phyloP scores from a whole-genome alignment of 2,329 filamentous ascomycete species.

The Alternaria ventricosa region DNA sequence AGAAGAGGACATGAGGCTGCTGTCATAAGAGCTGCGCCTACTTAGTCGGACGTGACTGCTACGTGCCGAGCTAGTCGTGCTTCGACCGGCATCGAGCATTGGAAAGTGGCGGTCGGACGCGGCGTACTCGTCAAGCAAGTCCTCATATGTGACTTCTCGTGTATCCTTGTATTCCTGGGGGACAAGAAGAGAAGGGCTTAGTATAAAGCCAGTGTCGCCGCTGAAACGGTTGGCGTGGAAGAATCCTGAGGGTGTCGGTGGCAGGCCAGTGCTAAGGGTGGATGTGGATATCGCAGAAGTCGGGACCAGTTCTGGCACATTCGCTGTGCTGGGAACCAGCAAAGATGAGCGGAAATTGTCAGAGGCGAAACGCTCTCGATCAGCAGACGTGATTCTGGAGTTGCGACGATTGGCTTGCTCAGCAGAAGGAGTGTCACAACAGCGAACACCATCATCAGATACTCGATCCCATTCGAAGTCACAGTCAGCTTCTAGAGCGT shows the following conservation, averaged over 20 bases:
- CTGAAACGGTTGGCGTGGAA: conserved; percentile 24
- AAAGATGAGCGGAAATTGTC: conserved; percentile 34
- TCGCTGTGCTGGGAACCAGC: conserved; percentile 34
- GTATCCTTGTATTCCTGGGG: conserved; percentile 45
- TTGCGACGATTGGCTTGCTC: conserved; percentile 10
- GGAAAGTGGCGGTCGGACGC: conserved; percentile 57
- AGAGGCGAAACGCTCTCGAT: conserved; percentile 24
- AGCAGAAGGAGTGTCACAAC: conserved; percentile 8
- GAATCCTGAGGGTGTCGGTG: conserved; percentile 39
- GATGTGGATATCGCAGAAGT: conserved; percentile 45
- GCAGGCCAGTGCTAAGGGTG: conserved; percentile 34
- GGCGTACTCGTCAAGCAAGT: conserved; percentile 51
- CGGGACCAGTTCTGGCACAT: conserved; percentile 43
- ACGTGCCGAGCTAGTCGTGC: conserved; percentile 52
- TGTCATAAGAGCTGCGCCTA: conserved; percentile 65
- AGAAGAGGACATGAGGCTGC: conserved; percentile 57
- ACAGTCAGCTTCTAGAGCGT: conserved; percentile 66
- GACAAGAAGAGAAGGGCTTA: conserved; percentile 47
- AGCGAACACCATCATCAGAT: conserved; percentile 30
- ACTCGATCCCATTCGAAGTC: conserved; percentile 64
- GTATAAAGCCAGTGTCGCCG: conserved; percentile 44
- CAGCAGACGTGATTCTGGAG: neutral
- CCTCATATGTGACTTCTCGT: conserved; percentile 46
- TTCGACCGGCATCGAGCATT: conserved; percentile 50
- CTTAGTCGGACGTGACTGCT: conserved; percentile 61